Evolutionary conservation across 176 grass and related monocot species (phyloP), one percentile per base, ranked within the genome.

Genomic region (Musa beccarii): DNA sequence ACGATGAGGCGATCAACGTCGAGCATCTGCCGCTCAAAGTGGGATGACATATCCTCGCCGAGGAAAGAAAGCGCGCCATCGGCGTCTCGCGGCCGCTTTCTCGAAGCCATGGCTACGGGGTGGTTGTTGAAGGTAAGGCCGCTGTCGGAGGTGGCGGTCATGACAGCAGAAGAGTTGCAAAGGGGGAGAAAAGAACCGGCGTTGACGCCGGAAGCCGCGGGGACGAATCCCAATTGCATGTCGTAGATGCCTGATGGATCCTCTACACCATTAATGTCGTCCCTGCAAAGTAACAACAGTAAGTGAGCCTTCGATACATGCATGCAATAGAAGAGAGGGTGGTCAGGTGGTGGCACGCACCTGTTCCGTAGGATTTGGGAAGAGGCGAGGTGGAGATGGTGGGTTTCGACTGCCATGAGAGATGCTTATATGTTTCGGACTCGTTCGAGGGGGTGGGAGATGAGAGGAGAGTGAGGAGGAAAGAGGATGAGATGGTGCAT

Each of bases 1-100:
- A 85, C 75, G 0, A 97, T 54, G 55, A 90, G 63, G 57, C 83
- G 81, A 14, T 97, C 81, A 74, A 90, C 80, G 84, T 86, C 87
- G 78, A 85, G 19, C 12, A 85, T 50, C 74, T 89, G 87, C 56
- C 88, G 89, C 3, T 92, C 83, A 11, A 87, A 19, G 51, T 81
- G 80, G 54, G 76, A 59, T 16, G 85, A 81, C 0, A 78, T 59
- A 10, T 81, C 71, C 11, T 83, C 71, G 15, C 65, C 74, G 49
- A 85, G 29, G 54, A 79, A 53, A 59, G 78, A 19, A 24, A 52
- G 66, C 65, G 49, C 43, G 43, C 49, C 9, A 52, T 52, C 68
- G 19, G 68, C 17, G 17, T 70, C 34, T 83, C 85, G 63, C 22
- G 66, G 17, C 10, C 77, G 66, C 77, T 79, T 79, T 11, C 66